A percentile compares a stretch with the other conserved stretches of the same genome.
These are phyloP conservation scores for Caryopteris hybrid DNA, from an alignment of 305 asterid species.

Conservation along the genomic window DNA sequence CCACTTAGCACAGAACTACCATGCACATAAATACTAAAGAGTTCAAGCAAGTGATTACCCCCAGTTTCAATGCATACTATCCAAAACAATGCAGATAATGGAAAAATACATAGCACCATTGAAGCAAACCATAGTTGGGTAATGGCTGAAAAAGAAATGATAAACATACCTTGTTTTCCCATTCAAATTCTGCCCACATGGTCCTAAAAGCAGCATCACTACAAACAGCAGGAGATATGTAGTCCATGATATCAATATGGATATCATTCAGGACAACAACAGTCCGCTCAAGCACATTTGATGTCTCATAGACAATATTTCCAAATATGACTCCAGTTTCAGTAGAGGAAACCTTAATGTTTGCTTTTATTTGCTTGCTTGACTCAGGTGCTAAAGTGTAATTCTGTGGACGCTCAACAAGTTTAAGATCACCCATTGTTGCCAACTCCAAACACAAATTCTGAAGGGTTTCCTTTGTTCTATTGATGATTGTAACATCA, in stretches of 20 bases:
- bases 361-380: constrained; percentile 58
- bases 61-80: not conserved
- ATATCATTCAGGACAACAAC: constrained; percentile 60
- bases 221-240: constrained; percentile 66
- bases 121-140: not conserved
- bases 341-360: constrained; percentile 60
- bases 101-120: constrained; percentile 1
- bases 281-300: constrained; percentile 61
- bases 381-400: constrained; percentile 61
- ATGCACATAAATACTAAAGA: not conserved
- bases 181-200: constrained; percentile 75
- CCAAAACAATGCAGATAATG: not conserved
- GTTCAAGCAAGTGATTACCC: constrained; percentile 1
- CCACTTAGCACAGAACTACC: not conserved
- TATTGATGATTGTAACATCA: constrained; percentile 56
- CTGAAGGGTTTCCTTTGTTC: constrained; percentile 68
- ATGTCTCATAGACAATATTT: constrained; percentile 62
- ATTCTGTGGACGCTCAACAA: constrained; percentile 66
- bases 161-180: constrained; percentile 64
- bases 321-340: constrained; percentile 70
- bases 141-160: not conserved
- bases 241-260: constrained; percentile 72
- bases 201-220: constrained; percentile 59
- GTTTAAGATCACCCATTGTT: constrained; percentile 72
- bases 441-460: constrained; percentile 66